Evolutionary conservation across 345 rosid species (phyloP), one percentile per base, ranked within the genome.

Genomic region (Chamaenerion angustifolium): DNA sequence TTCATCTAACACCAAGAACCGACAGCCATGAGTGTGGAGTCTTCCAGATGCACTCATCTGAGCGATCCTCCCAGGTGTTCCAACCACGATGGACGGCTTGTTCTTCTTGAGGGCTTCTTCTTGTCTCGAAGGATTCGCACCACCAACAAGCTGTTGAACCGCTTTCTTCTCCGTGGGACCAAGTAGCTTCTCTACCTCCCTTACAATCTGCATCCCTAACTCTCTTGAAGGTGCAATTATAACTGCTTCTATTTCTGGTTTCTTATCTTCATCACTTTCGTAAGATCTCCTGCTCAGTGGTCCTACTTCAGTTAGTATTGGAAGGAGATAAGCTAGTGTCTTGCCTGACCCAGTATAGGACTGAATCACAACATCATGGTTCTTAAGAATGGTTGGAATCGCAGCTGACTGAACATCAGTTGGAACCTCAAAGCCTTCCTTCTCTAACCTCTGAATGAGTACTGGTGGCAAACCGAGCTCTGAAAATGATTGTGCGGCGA

Each of bases 141-240:
- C 98, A 49, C 95, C 98, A 8, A 92, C 96, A 63, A 87, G 83
- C 61, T 92, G 98, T 67, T 84, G 95, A 72, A 92, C 96, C 45
- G 53, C 73, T 72, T 64, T 86, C 80, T 73, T 83, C 60, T 83
- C 78, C 5, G 58, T 55, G 44, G 95, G 85, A 54, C 95, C 98
- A 13, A 92, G 71, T 54, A 92, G 69, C 66, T 82, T 84, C 72
- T 83, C 95, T 4, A 83, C 52, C 76, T 82, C 96, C 70, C 98
- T 78, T 59, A 92, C 85, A 19, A 86, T 92, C 62, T 92, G 98
- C 96, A 92, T 87, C 37, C 82, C 98, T 35, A 92, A 69, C 69
- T 83, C 96, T 70, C 98, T 76, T 42, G 98, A 92, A 1, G 96
- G 93, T 64, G 98, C 98, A 62, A 92, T 89, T 15, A 86, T 74